phyloP scores from a whole-genome alignment of 164 flowering plant genomes.

The Buxus sempervirens region DNA sequence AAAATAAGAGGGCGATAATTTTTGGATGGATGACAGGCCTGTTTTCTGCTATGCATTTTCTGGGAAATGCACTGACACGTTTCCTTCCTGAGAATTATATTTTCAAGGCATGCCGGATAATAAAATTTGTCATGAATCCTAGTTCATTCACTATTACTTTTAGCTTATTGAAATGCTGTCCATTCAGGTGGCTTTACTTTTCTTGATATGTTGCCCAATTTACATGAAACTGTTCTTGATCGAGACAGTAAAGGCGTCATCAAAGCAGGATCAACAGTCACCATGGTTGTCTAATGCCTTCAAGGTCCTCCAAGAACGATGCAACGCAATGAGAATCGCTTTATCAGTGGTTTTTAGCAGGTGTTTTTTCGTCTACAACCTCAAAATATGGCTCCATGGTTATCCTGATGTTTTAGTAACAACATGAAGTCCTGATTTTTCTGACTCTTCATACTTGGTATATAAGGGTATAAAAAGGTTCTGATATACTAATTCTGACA shows the following conservation, averaged over 20 bases:
- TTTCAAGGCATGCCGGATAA: conserved; percentile 43
- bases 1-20: conserved; percentile 60
- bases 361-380: conserved; percentile 26
- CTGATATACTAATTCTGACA: too few species aligned
- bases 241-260: conserved; percentile 52
- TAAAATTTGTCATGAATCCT: neutral
- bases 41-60: conserved; percentile 73
- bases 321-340: conserved; percentile 57
- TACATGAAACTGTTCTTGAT: conserved; percentile 61
- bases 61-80: conserved; percentile 74
- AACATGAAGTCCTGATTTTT: too few species aligned
- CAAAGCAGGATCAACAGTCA: conserved; percentile 27
- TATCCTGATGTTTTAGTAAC: too few species aligned
- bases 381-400: neutral
- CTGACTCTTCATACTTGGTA: too few species aligned
- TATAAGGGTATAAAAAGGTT: too few species aligned
- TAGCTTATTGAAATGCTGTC: conserved; percentile 10
- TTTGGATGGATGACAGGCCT: conserved; percentile 87
- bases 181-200: conserved; percentile 68
- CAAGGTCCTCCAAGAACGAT: conserved; percentile 39
- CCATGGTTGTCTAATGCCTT: conserved; percentile 24
- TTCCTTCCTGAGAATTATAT: conserved; percentile 77
- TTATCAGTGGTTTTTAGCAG: conserved; percentile 46
- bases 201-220: conserved; percentile 53
- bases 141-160: neutral